phyloP scores from a whole-genome alignment of 2,329 filamentous ascomycete genomes.

The Volutella citrinella region DNA sequence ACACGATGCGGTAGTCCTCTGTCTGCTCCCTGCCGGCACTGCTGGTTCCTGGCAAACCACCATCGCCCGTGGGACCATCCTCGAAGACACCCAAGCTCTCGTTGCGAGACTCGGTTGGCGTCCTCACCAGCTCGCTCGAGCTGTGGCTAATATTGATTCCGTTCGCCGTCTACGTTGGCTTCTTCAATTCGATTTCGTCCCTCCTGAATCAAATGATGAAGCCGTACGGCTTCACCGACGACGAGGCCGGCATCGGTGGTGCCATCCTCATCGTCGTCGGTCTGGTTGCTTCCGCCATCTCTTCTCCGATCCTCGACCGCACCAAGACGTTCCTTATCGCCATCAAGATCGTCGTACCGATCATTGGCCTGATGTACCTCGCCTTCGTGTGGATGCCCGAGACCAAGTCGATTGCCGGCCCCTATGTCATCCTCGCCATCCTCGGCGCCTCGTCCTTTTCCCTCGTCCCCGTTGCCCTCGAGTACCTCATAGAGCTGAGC shows the following conservation, averaged over 20 bases:
- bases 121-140: slow-evolving; percentile 58
- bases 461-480: slow-evolving; percentile 79
- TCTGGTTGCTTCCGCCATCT: slow-evolving; percentile 71
- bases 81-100: slow-evolving; percentile 55
- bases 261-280: slow-evolving; percentile 88
- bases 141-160: slow-evolving; percentile 79
- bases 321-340: slow-evolving; percentile 75
- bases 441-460: slow-evolving; percentile 79
- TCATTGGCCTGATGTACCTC: slow-evolving; percentile 72
- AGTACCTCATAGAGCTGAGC: slow-evolving; percentile 83
- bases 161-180: slow-evolving; percentile 81
- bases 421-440: slow-evolving; percentile 71
- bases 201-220: slow-evolving; percentile 86
- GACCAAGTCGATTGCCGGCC: slow-evolving; percentile 59
- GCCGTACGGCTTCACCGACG: slow-evolving; percentile 81
- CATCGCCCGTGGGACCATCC: slow-evolving; percentile 72
- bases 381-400: slow-evolving; percentile 74
- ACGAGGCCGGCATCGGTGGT: slow-evolving; percentile 84
- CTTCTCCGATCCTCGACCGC: slow-evolving; percentile 78
- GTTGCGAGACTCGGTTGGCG: slow-evolving; percentile 49
- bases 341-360: slow-evolving; percentile 71
- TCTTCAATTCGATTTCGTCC: slow-evolving; percentile 90
- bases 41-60: slow-evolving; percentile 74
- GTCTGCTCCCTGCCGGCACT: slow-evolving; percentile 68
- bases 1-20: slow-evolving; percentile 31